Percentiles rank a stretch among this genome's conserved stretches.
Evolutionary conservation across 805 yeast species (phyloP).

Genomic region (Spathaspora hagerdaliae): DNA sequence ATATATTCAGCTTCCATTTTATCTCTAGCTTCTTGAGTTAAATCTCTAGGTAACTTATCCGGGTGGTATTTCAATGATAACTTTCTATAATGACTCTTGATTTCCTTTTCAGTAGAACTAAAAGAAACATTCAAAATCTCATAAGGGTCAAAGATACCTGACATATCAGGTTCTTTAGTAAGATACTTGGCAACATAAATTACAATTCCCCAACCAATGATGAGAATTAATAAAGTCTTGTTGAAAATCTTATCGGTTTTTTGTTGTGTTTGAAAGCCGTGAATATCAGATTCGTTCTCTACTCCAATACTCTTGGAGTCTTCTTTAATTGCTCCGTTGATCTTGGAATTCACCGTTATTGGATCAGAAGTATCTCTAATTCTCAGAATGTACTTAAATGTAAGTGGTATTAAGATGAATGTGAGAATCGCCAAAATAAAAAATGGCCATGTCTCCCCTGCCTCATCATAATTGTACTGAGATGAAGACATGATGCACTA

Average conservation of each 20-base stretch:
- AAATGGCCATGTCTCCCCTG: conserved; percentile 90
- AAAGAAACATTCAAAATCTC: conserved; percentile 71
- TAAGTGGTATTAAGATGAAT: conserved; percentile 64
- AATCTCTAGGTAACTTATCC: conserved; percentile 73
- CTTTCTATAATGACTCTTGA: conserved; percentile 81
- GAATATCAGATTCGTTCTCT: conserved; percentile 18
- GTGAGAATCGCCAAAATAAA: conserved; percentile 71
- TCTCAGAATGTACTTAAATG: conserved; percentile 31
- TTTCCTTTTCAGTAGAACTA: conserved; percentile 66
- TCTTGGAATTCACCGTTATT: conserved; percentile 15
- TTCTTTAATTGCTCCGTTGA: conserved; percentile 28
- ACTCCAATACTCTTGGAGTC: conserved; percentile 34
- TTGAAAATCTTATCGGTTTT: conserved; percentile 32
- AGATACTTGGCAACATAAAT: conserved; percentile 33
- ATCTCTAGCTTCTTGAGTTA: conserved; percentile 51
- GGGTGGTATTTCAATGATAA: conserved; percentile 89
- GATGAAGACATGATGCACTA: conserved; percentile 27
- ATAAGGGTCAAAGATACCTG: conserved; percentile 81
- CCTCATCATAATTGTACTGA: conserved; percentile 79
- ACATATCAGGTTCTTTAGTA: conserved; percentile 43
- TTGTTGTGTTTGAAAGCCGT: conserved; percentile 22
- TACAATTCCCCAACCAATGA: conserved; percentile 61
- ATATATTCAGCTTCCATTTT: conserved; percentile 74
- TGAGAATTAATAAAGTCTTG: conserved; percentile 26
- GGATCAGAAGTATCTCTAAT: conserved; percentile 15